Evolutionary conservation across 1,284 basidiomycete genomes (phyloP).

Genomic region (Athelia psychrophila): DNA sequence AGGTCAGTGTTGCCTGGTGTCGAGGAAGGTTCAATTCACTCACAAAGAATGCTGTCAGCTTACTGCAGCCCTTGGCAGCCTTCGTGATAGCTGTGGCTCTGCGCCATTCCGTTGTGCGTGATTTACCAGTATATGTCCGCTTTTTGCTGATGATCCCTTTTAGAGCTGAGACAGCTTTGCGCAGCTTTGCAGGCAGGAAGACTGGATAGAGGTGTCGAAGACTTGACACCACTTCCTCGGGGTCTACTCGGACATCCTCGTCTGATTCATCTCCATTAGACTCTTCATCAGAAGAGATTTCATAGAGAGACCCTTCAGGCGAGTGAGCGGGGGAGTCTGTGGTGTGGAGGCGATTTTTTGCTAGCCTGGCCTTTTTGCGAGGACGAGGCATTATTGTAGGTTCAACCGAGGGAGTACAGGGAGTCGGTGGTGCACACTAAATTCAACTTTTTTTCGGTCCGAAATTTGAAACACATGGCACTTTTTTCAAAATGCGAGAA

Average conservation of each 20-base stretch:
- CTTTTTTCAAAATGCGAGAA: neutral
- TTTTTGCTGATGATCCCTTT: neutral
- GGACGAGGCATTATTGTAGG: neutral
- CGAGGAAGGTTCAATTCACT: neutral
- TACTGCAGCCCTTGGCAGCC: neutral
- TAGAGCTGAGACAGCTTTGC: neutral
- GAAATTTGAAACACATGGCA: neutral
- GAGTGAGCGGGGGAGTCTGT: neutral
- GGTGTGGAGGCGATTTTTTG: neutral
- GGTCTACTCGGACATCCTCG: neutral
- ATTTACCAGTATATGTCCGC: neutral
- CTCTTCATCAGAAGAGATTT: neutral
- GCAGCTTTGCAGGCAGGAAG: neutral
- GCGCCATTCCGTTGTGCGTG: neutral
- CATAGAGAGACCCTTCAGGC: neutral
- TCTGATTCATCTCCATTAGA: no score
- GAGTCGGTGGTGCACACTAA: neutral
- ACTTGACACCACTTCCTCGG: neutral
- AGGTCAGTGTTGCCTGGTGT: neutral
- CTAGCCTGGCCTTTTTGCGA: neutral
- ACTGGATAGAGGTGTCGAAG: neutral
- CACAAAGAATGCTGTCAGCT: neutral
- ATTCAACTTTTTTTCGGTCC: neutral
- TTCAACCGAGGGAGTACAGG: no score
- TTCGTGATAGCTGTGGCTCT: neutral